A percentile compares a stretch with the other conserved stretches of the same genome.
These are phyloP conservation scores for Cladophialophora chaetospira DNA, from an alignment of 2,329 filamentous ascomycete genomes.

Conservation along the genomic window DNA sequence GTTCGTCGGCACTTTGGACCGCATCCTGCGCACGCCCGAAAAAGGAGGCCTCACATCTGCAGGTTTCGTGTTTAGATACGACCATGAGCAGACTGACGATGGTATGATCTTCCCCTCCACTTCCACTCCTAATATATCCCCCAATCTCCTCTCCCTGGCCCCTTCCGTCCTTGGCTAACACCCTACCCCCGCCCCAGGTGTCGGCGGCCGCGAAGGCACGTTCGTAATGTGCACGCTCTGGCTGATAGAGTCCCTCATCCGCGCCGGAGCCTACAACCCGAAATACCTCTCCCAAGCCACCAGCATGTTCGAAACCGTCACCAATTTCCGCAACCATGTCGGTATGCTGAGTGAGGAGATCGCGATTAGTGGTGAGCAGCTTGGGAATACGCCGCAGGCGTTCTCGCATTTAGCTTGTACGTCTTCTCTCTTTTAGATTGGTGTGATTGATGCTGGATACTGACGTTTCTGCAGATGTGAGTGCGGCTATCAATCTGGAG, in stretches of 20 bases:
- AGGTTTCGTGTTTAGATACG: constrained; percentile 74
- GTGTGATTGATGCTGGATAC: too few relatives aligned
- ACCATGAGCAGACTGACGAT: constrained; percentile 68
- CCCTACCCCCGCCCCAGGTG: constrained; percentile 52
- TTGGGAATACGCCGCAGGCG: constrained; percentile 78
- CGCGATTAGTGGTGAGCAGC: constrained; percentile 70
- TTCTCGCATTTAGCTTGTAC: constrained; percentile 75
- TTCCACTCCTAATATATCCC: background rate
- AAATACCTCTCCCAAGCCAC: constrained; percentile 53
- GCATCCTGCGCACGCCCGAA: constrained; percentile 70
- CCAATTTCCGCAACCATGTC: constrained; percentile 74
- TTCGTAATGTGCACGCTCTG: constrained; percentile 84
- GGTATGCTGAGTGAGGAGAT: constrained; percentile 81
- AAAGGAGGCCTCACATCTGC: constrained; percentile 75
- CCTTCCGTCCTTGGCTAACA: background rate
- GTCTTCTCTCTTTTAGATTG: too few relatives aligned
- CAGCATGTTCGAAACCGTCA: constrained; percentile 75
- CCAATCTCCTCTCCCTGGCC: constrained; percentile 19
- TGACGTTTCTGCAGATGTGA: too few relatives aligned
- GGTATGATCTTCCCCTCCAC: constrained; percentile 49
- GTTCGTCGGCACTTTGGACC: constrained; percentile 71
- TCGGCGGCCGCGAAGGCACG: constrained; percentile 73
- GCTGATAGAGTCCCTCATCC: constrained; percentile 76
- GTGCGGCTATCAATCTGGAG: constrained; percentile 74
- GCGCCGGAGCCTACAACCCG: constrained; percentile 39